These are phyloP conservation scores for Kodamaea sp. DNA, from an alignment of 1,139 yeast genomes.

Conservation along the genomic window DNA sequence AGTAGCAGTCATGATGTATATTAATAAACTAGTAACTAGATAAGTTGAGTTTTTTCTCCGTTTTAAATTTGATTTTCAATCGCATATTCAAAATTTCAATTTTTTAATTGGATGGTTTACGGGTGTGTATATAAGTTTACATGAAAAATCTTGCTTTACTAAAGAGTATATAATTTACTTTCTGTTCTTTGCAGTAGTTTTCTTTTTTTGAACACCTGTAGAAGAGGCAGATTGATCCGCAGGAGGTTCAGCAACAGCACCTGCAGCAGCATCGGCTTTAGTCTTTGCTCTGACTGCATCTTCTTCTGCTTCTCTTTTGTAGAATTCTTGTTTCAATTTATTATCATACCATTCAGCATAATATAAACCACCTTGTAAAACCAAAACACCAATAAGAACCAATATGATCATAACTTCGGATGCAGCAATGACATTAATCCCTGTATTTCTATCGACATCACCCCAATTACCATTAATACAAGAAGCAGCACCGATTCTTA, in stretches of 20 bases:
- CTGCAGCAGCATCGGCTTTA: constrained; percentile 6
- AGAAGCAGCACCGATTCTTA: constrained; percentile 76
- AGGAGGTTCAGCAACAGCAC: constrained; percentile 6
- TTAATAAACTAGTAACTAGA: neutral
- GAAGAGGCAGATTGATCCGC: constrained; percentile 11
- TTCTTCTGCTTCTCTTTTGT: constrained; percentile 37
- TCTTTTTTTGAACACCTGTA: constrained; percentile 9
- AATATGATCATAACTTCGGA: constrained; percentile 74
- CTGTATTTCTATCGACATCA: constrained; percentile 82
- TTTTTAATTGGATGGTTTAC: constrained; percentile 6
- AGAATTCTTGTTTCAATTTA: constrained; percentile 51
- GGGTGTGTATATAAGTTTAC: neutral
- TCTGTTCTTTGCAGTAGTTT: constrained; percentile 13
- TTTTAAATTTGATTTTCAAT: constrained; percentile 5
- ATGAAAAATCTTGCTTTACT: neutral
- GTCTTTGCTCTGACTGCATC: constrained; percentile 16
- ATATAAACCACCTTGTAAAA: constrained; percentile 85
- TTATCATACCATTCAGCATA: constrained; percentile 79
- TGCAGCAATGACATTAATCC: constrained; percentile 89
- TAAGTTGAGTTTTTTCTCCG: constrained; percentile 2
- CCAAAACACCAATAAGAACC: constrained; percentile 69
- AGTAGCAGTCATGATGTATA: constrained; percentile 11
- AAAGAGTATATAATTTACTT: neutral
- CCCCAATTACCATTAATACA: constrained; percentile 82
- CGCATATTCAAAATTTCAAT: constrained; percentile 1